Evolutionary conservation across 177 flowering plant genomes (phyloP), one percentile per base, ranked within the genome.

Genomic region (Tripterygium wilfordii): DNA sequence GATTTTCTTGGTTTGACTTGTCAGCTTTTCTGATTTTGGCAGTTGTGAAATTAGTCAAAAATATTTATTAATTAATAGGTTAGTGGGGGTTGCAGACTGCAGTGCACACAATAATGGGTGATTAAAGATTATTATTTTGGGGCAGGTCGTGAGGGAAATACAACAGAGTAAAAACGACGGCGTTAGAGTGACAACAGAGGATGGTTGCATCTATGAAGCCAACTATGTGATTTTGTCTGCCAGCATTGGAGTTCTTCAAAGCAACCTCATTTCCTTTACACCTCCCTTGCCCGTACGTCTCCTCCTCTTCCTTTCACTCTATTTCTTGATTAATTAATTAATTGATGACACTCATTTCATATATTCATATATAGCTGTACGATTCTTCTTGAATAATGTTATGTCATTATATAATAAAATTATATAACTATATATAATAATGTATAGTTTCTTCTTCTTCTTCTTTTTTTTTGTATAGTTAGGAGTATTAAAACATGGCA

Each of bases 161-260:
- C 79, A 84, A 47, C 79, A 82, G 69, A 79, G 88, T 70, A 80
- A 79, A 69, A 79, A 70, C 71, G 82, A 89, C 59, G 82, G 91
- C 59, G 85, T 83, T 12, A 56, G 57, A 10, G 85, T 87, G 43
- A 80, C 45, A 68, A 80, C 95, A 29, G 97, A 90, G 66, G 97
- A 90, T 57, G 85, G 87, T 38, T 76, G 55, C 59, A 41, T 68
- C 44, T 90, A 77, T 65, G 76, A 79, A 56, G 96, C 94, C 51
- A 66, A 67, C 58, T 85, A 87, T 62, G 68, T 81, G 29, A 79
- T 87, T 69, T 62, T 79, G 78, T 84, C 96, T 3, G 96, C 66
- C 54, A 87, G 96, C 67, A 75, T 90, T 54, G 97, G 97, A 6
- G 96, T 90, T 54, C 96, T 90, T 56, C 83, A 82, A 69, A 82